Base-by-base conservation (phyloP, 164 flowering plant genomes). In the Litsea cubeba region DNA sequence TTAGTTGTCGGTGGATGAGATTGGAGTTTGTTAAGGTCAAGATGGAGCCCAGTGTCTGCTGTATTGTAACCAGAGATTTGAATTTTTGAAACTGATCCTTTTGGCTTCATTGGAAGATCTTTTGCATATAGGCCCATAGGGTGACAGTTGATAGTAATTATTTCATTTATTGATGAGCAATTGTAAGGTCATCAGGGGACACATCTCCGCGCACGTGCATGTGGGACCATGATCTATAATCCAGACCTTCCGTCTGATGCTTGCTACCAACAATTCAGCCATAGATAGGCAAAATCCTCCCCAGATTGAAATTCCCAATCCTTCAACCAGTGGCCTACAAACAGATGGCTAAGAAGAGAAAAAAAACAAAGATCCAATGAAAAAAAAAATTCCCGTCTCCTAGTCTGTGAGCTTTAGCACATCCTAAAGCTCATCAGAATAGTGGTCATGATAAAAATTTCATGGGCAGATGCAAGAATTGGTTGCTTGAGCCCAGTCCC, bases 41-140 rank as follows among this genome's bases (percentile, higher is more conserved):
- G 74, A 75, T 65, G 79, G 80, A 80, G 81, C 25, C 82, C 76
- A 76, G 51, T 78, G 74, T 58, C 35, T 62, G 69, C 14, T 74
- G 75, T 79, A 69, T 50, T 82, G 81, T 83, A 70, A 75, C 72
- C 54, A 28, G 50, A 72, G 75, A 74, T 74, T 78, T 76, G 49
- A 78, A 72, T 50, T 84, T 71, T 74, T 78, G 63, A 65, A 75
- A 65, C 68, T 63, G 57, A 64, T 64, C 77, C 81, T 75, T 76
- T 78, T 76, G 71, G 68, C 26, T 63, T 3, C 57, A 15, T 72
- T 58, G 76, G 57, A 84, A 68, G 80, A 82, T 82, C 72, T 76
- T 70, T 75, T 77, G 78, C 73, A 67, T 78, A 81, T 84, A 30
- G 32, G 32, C 4, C 32, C 32, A 30, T 3, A 67, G 76, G 76